Percentiles rank a stretch among this genome's conserved stretches.
phyloP scores from a whole-genome alignment of 2,329 filamentous ascomycete species.

The Cladosporium sp. region DNA sequence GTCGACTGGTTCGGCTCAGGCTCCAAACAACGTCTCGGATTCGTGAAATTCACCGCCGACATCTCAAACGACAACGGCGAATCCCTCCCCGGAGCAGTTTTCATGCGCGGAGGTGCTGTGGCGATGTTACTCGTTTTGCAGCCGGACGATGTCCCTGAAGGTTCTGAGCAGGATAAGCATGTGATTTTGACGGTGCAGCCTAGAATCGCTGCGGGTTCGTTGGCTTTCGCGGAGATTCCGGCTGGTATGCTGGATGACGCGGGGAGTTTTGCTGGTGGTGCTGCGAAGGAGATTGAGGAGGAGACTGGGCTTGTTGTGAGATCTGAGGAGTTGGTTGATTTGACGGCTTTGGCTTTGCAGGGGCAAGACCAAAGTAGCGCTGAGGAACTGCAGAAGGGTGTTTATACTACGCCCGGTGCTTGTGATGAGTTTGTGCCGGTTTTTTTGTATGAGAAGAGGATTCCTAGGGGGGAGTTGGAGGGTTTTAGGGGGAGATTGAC shows the following conservation, averaged over 20 bases:
- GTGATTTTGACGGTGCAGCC: constrained; percentile 55
- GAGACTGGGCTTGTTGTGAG: constrained; percentile 52
- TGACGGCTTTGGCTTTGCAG: constrained; percentile 48
- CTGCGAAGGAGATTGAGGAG: constrained; percentile 54
- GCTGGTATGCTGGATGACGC: constrained; percentile 57
- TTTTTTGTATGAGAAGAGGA: constrained; percentile 51
- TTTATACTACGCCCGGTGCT: constrained; percentile 53
- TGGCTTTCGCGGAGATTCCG: constrained; percentile 53
- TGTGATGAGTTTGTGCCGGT: constrained; percentile 57
- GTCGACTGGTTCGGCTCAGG: constrained; percentile 48
- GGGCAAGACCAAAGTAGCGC: constrained; percentile 16
- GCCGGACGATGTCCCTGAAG: constrained; percentile 42
- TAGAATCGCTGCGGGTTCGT: constrained; percentile 51
- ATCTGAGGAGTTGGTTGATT: constrained; percentile 47
- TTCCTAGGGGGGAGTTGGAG: constrained; percentile 45
- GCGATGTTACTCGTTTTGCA: constrained; percentile 54
- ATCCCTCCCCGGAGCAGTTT: constrained; percentile 52
- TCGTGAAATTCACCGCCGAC: constrained; percentile 51
- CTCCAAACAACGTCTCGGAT: constrained; percentile 42
- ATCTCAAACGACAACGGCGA: constrained; percentile 50
- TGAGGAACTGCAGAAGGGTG: constrained; percentile 42
- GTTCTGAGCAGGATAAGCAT: constrained; percentile 42
- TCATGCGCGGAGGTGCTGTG: constrained; percentile 55
- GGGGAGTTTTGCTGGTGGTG: constrained; percentile 50
- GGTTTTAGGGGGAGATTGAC: constrained; percentile 50